Evolutionary conservation across 331 rosid genomes (phyloP).

Genomic region (Rhamnella rubrinervis): DNA sequence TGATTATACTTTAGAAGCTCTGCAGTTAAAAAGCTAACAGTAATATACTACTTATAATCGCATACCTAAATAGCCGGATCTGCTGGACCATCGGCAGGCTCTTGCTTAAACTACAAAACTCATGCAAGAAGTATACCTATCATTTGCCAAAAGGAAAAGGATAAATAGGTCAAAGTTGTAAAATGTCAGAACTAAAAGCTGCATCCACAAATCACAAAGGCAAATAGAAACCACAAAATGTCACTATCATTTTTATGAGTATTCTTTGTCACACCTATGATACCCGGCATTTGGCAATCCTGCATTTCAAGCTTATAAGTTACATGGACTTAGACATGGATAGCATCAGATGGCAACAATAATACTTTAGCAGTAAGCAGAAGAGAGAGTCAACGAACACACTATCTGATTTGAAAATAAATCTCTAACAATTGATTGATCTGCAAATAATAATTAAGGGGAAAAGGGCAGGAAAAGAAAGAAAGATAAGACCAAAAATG

Average conservation of each 20-base stretch:
- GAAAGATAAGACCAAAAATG: no score
- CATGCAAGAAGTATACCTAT: conserved; percentile 85
- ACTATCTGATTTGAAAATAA: background rate
- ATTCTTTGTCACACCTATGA: background rate
- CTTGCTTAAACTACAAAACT: conserved; percentile 89
- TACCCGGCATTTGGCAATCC: background rate
- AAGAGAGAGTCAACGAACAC: background rate
- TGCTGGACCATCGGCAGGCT: conserved; percentile 96
- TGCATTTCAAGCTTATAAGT: background rate
- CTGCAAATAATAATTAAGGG: no score
- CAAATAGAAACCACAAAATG: background rate
- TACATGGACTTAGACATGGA: background rate
- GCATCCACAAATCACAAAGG: background rate
- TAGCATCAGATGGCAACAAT: background rate
- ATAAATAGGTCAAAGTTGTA: background rate
- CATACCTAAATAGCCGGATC: conserved; percentile 81
- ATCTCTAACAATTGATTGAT: no score
- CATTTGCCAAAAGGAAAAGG: background rate
- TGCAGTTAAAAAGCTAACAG: conserved; percentile 6
- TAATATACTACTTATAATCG: background rate
- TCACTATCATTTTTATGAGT: background rate
- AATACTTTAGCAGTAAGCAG: background rate
- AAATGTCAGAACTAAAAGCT: background rate
- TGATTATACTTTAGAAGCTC: conserved; percentile 18
- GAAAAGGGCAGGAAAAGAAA: no score